phyloP scores from a whole-genome alignment of 1,284 basidiomycete genomes.

The Porodaedalea pini region DNA sequence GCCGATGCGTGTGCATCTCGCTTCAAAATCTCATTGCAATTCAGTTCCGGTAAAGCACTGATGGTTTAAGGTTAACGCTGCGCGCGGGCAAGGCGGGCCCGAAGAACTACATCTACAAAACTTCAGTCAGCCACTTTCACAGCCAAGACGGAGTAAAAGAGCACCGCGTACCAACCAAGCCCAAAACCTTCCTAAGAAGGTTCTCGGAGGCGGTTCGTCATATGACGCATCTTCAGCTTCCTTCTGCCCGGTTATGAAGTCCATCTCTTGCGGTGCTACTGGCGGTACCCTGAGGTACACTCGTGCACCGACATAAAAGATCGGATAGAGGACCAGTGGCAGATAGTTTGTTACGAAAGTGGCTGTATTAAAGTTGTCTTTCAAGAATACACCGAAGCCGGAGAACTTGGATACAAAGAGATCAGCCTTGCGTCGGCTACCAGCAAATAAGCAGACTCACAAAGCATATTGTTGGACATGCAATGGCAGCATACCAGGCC shows the following conservation, averaged over 20 bases:
- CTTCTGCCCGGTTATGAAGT: slow-evolving; percentile 68
- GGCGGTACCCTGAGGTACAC: slow-evolving; percentile 46
- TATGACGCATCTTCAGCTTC: slow-evolving; percentile 70
- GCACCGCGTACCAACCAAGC: slow-evolving; percentile 57
- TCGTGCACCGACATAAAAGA: slow-evolving; percentile 63
- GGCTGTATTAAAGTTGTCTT: slow-evolving; percentile 53
- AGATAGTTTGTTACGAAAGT: slow-evolving; percentile 78
- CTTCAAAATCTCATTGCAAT: too few species aligned
- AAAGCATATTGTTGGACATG: slow-evolving; percentile 62
- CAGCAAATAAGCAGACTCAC: slow-evolving; percentile 41
- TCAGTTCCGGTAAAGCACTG: too few species aligned
- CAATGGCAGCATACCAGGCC: slow-evolving; percentile 46
- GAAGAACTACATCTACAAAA: background rate
- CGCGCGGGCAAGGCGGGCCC: too few species aligned
- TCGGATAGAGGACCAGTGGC: slow-evolving; percentile 70
- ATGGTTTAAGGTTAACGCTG: too few species aligned
- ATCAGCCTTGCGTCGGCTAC: background rate
- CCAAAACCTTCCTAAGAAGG: slow-evolving; percentile 67
- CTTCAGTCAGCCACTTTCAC: background rate
- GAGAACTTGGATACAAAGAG: slow-evolving; percentile 48
- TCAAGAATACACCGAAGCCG: slow-evolving; percentile 74
- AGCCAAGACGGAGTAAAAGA: background rate
- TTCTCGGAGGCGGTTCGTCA: slow-evolving; percentile 68
- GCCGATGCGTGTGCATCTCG: too few species aligned
- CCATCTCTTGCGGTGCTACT: slow-evolving; percentile 63